Percentiles rank a stretch among this genome's conserved stretches.
Evolutionary conservation across 352 stramenopile genomes (phyloP).

Genomic region (Chrysophaeum taylorii): DNA sequence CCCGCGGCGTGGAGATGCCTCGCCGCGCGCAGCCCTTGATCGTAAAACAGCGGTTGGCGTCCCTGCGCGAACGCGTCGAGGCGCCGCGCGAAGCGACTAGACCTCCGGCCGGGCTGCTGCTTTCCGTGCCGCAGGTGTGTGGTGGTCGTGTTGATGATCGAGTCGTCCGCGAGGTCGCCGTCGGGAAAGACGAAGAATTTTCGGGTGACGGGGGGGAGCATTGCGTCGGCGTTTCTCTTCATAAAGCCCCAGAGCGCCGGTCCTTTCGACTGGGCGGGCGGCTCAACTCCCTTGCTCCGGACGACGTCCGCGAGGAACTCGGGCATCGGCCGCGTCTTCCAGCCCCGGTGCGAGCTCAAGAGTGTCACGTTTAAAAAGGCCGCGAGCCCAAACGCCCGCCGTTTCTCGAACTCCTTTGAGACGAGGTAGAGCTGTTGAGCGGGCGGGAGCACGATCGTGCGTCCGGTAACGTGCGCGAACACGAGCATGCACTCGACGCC

Average conservation of each 20-base stretch:
- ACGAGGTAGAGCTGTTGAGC: constrained; percentile 60
- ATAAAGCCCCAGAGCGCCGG: not conserved
- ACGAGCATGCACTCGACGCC: constrained; percentile 59
- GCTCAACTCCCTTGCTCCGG: not conserved
- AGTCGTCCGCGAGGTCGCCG: not conserved
- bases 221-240: constrained; percentile 34
- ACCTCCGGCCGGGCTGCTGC: not conserved
- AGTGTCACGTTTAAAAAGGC: constrained; percentile 50
- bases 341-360: not conserved
- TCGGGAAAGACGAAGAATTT: constrained; percentile 45
- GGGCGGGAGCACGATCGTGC: constrained; percentile 61
- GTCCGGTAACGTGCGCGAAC: constrained; percentile 57
- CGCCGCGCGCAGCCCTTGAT: constrained; percentile 30
- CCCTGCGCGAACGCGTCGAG: not conserved
- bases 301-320: not conserved
- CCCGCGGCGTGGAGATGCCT: not conserved
- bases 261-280: constrained; percentile 22
- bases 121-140: too few relatives aligned
- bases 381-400: constrained; percentile 41
- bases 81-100: not conserved
- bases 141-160: constrained; percentile 3
- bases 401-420: constrained; percentile 20
- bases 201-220: constrained; percentile 27
- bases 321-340: not conserved
- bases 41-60: constrained; percentile 5